Evolutionary conservation across 306 rosid genomes (phyloP).

Genomic region (Cicer bijugum): DNA sequence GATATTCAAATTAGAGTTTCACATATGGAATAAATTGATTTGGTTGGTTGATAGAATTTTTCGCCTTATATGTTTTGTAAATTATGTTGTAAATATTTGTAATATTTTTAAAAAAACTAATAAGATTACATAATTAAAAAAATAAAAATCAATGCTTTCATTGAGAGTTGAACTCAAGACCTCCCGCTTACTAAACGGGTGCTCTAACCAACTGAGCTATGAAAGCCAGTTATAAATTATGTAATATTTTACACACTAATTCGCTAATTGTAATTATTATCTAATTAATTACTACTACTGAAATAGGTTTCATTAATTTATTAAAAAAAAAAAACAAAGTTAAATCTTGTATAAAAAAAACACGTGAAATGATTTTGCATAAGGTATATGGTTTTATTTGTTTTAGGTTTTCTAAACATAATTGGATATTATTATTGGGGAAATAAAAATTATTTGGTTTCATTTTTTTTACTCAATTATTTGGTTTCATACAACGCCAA

Average conservation of each 20-base stretch:
- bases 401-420: not conserved
- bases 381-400: not conserved
- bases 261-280: no score
- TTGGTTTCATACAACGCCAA: no score
- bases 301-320: not conserved
- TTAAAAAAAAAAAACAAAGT: not conserved
- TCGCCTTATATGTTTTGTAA: no score
- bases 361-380: not conserved
- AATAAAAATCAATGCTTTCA: conserved; percentile 36
- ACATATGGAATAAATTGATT: no score
- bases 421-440: not conserved
- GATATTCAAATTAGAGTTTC: no score
- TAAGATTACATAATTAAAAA: no score
- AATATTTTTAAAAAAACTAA: no score
- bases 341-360: not conserved
- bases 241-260: accelerated
- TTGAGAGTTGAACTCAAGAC: conserved; percentile 67
- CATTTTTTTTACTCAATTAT: not conserved
- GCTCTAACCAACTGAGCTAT: conserved; percentile 70
- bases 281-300: not conserved
- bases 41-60: no score
- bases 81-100: no score
- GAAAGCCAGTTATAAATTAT: not conserved
- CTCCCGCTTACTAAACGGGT: conserved; percentile 74
- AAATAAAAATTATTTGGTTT: not conserved